A percentile compares a stretch with the other conserved stretches of the same genome.
Evolutionary conservation across 2,329 filamentous ascomycete species (phyloP).

Genomic region (Diaporthe sp.): DNA sequence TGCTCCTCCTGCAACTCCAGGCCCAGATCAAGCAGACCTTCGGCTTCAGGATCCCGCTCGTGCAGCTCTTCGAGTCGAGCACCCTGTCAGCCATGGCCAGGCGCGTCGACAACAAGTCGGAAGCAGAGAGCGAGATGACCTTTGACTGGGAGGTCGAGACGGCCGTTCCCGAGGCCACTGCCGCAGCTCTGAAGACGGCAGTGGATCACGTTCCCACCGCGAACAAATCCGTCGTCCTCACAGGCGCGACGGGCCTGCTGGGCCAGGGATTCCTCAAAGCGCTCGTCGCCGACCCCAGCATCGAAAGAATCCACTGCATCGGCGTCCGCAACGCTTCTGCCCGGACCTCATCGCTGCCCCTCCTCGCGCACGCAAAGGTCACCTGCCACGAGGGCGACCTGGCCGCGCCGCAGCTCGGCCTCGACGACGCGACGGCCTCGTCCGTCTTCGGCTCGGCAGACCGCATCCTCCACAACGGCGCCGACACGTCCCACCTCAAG

Average conservation of each 20-base stretch:
- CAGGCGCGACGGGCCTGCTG: constrained; percentile 58
- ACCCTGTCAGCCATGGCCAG: constrained; percentile 56
- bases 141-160: constrained; percentile 44
- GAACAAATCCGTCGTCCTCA: constrained; percentile 47
- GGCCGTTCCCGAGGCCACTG: constrained; percentile 33
- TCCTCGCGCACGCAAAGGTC: constrained; percentile 3
- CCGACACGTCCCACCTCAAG: constrained; percentile 55
- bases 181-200: constrained; percentile 40
- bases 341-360: neutral
- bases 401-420: constrained; percentile 42
- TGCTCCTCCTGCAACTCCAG: constrained; percentile 56
- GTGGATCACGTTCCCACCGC: too few species aligned
- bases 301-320: constrained; percentile 59
- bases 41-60: constrained; percentile 48
- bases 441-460: constrained; percentile 43
- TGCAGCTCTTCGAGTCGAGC: constrained; percentile 54
- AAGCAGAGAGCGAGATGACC: too few species aligned
- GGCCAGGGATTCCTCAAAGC: constrained; percentile 53
- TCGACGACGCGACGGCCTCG: constrained; percentile 36
- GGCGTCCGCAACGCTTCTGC: constrained; percentile 50
- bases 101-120: constrained; percentile 43
- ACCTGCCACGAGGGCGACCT: constrained; percentile 46
- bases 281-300: constrained; percentile 50
- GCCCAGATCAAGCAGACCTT: constrained; percentile 51
- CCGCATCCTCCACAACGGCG: constrained; percentile 67